A percentile compares a stretch with the other conserved stretches of the same genome.
These are phyloP conservation scores for Suillus placidus DNA, from an alignment of 768 basidiomycete genomes.

Conservation along the genomic window DNA sequence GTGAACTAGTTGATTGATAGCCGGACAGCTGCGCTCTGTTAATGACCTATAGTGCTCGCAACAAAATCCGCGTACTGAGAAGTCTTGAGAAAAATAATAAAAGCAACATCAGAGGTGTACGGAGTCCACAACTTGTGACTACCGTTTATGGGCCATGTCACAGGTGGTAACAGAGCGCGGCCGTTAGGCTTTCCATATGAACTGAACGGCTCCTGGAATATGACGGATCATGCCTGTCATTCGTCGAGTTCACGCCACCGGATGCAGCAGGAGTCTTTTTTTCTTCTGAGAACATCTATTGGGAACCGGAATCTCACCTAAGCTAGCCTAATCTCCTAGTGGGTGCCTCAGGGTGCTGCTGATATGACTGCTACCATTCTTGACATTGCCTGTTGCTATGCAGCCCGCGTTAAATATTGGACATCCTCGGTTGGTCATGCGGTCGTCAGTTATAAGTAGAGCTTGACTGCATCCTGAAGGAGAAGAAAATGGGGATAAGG, in stretches of 20 bases:
- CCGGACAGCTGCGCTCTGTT: too few species aligned
- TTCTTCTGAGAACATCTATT: conserved; percentile 20
- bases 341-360: background rate
- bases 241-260: conserved; percentile 30
- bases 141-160: too few species aligned
- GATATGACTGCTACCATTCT: conserved; percentile 16
- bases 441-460: conserved; percentile 26
- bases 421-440: conserved; percentile 39
- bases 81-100: too few species aligned
- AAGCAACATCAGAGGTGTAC: too few species aligned
- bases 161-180: too few species aligned
- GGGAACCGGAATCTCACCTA: conserved; percentile 19
- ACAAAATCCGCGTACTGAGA: too few species aligned
- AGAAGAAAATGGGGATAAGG: conserved; percentile 23
- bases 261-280: conserved; percentile 10
- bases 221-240: conserved; percentile 34
- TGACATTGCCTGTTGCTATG: conserved; percentile 27
- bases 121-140: too few species aligned
- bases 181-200: too few species aligned
- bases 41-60: too few species aligned
- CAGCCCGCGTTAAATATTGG: conserved; percentile 21
- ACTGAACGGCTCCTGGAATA: conserved; percentile 32
- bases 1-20: too few species aligned
- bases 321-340: background rate
- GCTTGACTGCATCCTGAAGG: conserved; percentile 25